Base-by-base conservation (phyloP, 768 basidiomycete species). In the Kwoniella sp. region DNA sequence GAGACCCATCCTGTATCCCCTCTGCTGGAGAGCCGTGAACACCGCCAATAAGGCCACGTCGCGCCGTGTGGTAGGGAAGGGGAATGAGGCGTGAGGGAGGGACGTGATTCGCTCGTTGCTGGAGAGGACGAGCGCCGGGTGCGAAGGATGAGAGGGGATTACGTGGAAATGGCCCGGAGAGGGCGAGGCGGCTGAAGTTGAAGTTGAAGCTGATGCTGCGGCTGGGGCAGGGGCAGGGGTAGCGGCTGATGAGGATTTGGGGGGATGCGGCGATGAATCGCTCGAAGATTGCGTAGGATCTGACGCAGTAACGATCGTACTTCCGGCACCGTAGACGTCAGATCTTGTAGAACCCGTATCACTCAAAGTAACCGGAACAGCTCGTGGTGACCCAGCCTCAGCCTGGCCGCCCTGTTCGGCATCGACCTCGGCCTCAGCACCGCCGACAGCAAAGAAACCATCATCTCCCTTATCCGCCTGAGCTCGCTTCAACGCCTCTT, bases 1-100 rank as follows among this genome's bases (percentile, higher is more conserved):
- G 5, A 78, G 66, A 15, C 76, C 76, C 54, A 75, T 69, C 4
- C 74, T 50, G n/a, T 68, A 69, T 9, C 53, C 63, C 26, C 34
- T 62, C 28, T 41, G 22, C 25, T 56, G 61, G 26, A 74, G 63
- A 25, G 59, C 59, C 30, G 61, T 70, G 65, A 72, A 75, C 1
- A 66, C 65, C 2, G 22, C 65, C 20, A 72, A 55, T 31, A 70
- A 63, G 9, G 71, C 70, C 15, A 48, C 48, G 41, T 78, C 70
- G 1, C 71, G 53, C 7, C 61, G 52, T 30, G 66, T 66, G 13
- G 38, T 25, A 2, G 72, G 75, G 58, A 71, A 78, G 9, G 70
- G 66, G 45, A 74, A 75, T 22, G 56, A 54, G 4, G 70, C 57
- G 45, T 70, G 59, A 9, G 72, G 69, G 38, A 71, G 41, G 47